Evolutionary conservation across 768 basidiomycete species (phyloP).

Genomic region (Phaffia tasmanica): DNA sequence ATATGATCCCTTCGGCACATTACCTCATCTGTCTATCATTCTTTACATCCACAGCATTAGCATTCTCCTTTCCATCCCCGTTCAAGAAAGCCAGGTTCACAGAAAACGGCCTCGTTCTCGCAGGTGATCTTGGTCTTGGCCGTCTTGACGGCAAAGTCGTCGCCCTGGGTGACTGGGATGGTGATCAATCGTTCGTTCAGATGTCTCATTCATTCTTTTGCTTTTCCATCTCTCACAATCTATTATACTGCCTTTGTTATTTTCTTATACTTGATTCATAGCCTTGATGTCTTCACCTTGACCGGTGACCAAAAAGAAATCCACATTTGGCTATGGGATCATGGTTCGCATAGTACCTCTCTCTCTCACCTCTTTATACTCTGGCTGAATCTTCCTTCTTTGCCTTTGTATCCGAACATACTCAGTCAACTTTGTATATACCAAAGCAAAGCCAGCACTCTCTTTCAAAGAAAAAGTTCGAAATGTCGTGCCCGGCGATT

Average conservation of each 20-base stretch:
- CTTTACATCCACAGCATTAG: background rate
- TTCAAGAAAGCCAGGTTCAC: constrained; percentile 60
- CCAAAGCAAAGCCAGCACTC: constrained; percentile 29
- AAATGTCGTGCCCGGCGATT: constrained; percentile 88
- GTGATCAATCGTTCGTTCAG: constrained; percentile 74
- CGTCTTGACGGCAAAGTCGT: constrained; percentile 57
- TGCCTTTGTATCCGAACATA: constrained; percentile 46
- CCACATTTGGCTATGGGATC: constrained; percentile 69
- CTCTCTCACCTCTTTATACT: constrained; percentile 1
- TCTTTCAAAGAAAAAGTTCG: constrained; percentile 42
- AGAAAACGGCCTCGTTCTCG: constrained; percentile 64
- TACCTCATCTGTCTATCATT: too few species aligned
- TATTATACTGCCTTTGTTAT: background rate
- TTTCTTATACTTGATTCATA: constrained; percentile 34
- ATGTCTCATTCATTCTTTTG: background rate
- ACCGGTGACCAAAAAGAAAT: constrained; percentile 64
- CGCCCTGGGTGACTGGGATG: constrained; percentile 91
- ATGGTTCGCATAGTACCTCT: constrained; percentile 46
- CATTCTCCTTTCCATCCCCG: background rate
- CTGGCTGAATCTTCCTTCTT: constrained; percentile 47
- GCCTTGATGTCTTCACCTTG: constrained; percentile 69
- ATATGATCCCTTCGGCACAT: too few species aligned
- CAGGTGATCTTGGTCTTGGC: constrained; percentile 67
- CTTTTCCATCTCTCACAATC: background rate
- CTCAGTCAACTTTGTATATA: constrained; percentile 31